phyloP scores from a whole-genome alignment of 495 filamentous ascomycete genomes.

The Paragyromitra xinjiangensis region DNA sequence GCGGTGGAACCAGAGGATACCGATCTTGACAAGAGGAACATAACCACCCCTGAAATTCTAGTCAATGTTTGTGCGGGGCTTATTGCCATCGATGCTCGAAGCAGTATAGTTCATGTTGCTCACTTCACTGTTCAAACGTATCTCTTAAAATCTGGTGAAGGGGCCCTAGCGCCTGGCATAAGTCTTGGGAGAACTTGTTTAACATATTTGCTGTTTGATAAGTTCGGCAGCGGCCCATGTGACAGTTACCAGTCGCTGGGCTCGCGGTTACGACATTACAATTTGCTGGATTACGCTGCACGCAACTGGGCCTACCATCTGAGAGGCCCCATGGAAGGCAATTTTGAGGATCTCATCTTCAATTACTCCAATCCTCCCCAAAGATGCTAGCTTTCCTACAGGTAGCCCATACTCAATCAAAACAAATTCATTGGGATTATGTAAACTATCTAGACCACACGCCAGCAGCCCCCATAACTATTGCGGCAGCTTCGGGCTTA shows the following conservation, averaged over 20 bases:
- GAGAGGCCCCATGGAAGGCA: not conserved
- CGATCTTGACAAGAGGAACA: not conserved
- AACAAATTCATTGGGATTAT: not conserved
- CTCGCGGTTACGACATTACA: not conserved
- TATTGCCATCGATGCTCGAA: not conserved
- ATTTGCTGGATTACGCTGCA: not conserved
- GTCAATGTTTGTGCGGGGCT: not conserved
- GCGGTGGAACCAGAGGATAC: conserved; percentile 4
- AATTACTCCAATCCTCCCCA: not conserved
- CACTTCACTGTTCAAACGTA: not conserved
- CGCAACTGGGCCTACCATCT: not conserved
- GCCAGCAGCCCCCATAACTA: not conserved
- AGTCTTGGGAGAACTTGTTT: not conserved
- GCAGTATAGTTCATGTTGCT: not conserved
- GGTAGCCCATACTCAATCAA: not conserved
- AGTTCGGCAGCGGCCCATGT: not conserved
- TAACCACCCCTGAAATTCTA: not conserved
- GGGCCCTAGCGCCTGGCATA: not conserved
- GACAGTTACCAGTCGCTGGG: not conserved
- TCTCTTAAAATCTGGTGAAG: not conserved
- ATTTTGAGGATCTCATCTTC: not conserved
- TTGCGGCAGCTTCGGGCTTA: not conserved
- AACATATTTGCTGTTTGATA: not conserved
- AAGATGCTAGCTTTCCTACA: not conserved
- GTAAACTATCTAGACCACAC: not conserved